Percentiles rank a stretch among this genome's conserved stretches.
phyloP scores from a whole-genome alignment of 495 filamentous ascomycete species.

The Podospora conica region DNA sequence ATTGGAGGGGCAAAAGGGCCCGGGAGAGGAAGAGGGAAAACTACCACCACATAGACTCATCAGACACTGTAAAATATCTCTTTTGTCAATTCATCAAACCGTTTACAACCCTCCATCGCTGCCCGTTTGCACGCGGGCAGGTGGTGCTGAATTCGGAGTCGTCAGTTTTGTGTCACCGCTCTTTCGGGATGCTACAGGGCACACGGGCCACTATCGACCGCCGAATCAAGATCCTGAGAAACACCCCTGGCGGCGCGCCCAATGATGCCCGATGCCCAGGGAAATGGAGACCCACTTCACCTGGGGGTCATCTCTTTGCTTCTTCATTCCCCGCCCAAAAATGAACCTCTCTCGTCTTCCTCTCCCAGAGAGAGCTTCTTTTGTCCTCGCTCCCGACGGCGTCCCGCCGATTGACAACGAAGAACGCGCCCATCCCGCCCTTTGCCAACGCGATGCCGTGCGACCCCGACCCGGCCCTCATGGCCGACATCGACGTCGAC shows the following conservation, averaged over 20 bases:
- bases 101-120: background rate
- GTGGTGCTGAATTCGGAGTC: too few relatives aligned
- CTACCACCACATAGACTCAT: background rate
- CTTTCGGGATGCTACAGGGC: background rate
- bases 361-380: background rate
- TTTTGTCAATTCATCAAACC: constrained; percentile 2
- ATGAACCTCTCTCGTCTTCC: too few relatives aligned
- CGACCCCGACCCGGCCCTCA: background rate
- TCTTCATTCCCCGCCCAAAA: background rate
- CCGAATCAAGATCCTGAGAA: too few relatives aligned
- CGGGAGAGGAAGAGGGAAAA: background rate
- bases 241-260: too few relatives aligned
- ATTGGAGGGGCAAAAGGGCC: background rate
- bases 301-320: background rate
- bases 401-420: background rate
- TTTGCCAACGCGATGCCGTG: background rate
- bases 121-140: background rate
- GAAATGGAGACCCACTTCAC: background rate
- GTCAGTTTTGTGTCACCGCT: background rate
- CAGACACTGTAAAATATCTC: constrained; percentile 9
- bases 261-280: too few relatives aligned
- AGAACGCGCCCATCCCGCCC: background rate
- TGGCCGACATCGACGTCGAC: background rate
- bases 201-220: too few relatives aligned
- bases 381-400: background rate